Evolutionary conservation across 768 basidiomycete species (phyloP).

Genomic region (Suillus decipiens): DNA sequence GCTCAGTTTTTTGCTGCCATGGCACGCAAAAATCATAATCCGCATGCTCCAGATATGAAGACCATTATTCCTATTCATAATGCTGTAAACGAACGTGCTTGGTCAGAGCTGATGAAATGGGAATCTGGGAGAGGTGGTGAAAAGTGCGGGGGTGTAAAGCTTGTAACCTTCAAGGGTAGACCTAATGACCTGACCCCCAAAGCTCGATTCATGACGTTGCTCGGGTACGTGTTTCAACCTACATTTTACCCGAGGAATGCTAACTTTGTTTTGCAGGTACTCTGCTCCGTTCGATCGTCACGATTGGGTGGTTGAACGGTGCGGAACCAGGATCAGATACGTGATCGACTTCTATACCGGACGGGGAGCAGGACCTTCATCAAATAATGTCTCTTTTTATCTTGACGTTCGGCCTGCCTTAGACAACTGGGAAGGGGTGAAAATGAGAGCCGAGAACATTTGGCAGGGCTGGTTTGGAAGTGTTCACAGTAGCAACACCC

Average conservation of each 20-base stretch:
- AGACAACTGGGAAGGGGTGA: conserved; percentile 92
- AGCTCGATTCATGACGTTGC: conserved; percentile 77
- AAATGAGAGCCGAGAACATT: conserved; percentile 70
- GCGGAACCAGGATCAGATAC: conserved; percentile 86
- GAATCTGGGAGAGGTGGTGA: conserved; percentile 81
- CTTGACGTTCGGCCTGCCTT: conserved; percentile 93
- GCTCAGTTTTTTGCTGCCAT: conserved; percentile 99
- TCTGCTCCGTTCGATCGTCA: conserved; percentile 94
- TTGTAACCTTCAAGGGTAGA: conserved; percentile 90
- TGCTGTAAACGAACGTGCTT: conserved; percentile 95
- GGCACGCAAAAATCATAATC: conserved; percentile 91
- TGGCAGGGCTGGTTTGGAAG: conserved; percentile 42
- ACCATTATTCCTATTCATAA: conserved; percentile 98
- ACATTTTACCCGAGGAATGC: conserved; percentile 2
- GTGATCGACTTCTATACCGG: conserved; percentile 99
- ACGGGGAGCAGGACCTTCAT: conserved; percentile 44
- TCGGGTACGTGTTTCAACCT: conserved; percentile 64
- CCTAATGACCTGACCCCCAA: conserved; percentile 79
- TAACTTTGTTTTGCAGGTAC: conserved; percentile 55
- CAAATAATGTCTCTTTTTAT: conserved; percentile 77
- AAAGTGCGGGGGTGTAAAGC: conserved; percentile 75
- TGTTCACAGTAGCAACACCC: conserved; percentile 21
- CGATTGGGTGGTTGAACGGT: conserved; percentile 95
- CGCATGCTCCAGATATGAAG: conserved; percentile 86
- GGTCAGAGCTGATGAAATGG: conserved; percentile 83